Evolutionary conservation across 169 alveolate species (phyloP), one percentile per base, ranked within the genome.

Genomic region (Cytauxzoon felis): DNA sequence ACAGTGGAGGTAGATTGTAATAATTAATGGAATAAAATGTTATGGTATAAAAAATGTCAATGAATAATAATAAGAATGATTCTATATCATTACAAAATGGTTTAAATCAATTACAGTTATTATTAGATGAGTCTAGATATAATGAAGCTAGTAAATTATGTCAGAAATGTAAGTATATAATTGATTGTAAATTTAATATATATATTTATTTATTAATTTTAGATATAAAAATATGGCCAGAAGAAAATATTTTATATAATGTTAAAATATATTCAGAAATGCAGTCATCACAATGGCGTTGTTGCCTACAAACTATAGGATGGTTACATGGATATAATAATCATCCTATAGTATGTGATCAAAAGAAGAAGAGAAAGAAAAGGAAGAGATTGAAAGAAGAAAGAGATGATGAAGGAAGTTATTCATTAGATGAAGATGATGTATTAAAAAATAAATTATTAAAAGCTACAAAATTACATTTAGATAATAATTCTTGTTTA

Each of bases 281-380:
- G 11, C 84, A 56, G 62, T 65, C 65, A n/a, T 67, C 73, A 2
- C 19, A 65, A 27, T 73, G 79, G 78, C 84, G 65, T 38, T 48
- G 67, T 3, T 73, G 84, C 24, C 79, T 73, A 21, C 78, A 62
- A 32, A 73, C 84, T 3, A 64, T 73, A 30, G 80, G 80, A 18
- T 63, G 80, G 78, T 47, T 63, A 11, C 84, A 73, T 56, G 51
- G 33, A 19, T 64, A 19, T 24, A 58, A 56, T 33, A 52, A 36
- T 38, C 82, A 71, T 52, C 65, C 65, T 3, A 3, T 51, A 18
- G 66, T 38, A 33, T 4, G 62, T 24, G 65, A 52, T 36, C 26
- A 54, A 19, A 9, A 9, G 41, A 11, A n/a, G 9, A 48, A 48
- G 56, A 11, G 56, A 11, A n/a, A n/a, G n/a, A n/a, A n/a, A n/a